Evolutionary conservation across 495 filamentous ascomycete species (phyloP).

Genomic region (Penicillium dipodomyicola): DNA sequence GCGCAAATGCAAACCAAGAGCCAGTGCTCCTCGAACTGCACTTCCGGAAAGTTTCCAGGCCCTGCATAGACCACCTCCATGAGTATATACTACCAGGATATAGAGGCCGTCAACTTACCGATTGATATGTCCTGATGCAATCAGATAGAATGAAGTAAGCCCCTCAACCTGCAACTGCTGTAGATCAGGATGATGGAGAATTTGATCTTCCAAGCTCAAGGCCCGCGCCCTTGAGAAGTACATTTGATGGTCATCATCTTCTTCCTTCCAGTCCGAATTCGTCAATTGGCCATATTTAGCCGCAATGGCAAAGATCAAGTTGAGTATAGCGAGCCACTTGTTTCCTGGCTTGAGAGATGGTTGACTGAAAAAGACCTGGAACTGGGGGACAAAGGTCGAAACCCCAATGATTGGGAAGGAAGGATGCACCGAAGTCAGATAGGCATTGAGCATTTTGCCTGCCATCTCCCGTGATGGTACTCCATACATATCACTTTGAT

Average conservation of each 20-base stretch:
- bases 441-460: conserved; percentile 56
- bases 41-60: conserved; percentile 61
- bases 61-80: conserved; percentile 33
- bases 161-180: conserved; percentile 59
- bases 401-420: conserved; percentile 60
- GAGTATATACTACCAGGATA: conserved; percentile 1
- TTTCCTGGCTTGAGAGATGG: conserved; percentile 38
- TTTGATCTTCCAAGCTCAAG: conserved; percentile 50
- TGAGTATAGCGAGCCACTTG: conserved; percentile 58
- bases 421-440: conserved; percentile 56
- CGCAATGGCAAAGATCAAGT: conserved; percentile 62
- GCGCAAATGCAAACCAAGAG: conserved; percentile 60
- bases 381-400: conserved; percentile 52
- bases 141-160: conserved; percentile 58
- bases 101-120: conserved; percentile 41
- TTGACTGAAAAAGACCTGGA: conserved; percentile 46
- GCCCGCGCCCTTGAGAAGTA: conserved; percentile 56
- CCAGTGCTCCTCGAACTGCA: conserved; percentile 55
- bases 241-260: conserved; percentile 50
- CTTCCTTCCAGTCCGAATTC: conserved; percentile 43
- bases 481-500: conserved; percentile 46
- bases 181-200: conserved; percentile 52
- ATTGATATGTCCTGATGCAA: conserved; percentile 57
- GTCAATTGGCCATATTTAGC: conserved; percentile 50
- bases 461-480: conserved; percentile 52